These are phyloP conservation scores for Calonectria pauciramosa DNA, from an alignment of 2,329 filamentous ascomycete genomes.

Conservation along the genomic window DNA sequence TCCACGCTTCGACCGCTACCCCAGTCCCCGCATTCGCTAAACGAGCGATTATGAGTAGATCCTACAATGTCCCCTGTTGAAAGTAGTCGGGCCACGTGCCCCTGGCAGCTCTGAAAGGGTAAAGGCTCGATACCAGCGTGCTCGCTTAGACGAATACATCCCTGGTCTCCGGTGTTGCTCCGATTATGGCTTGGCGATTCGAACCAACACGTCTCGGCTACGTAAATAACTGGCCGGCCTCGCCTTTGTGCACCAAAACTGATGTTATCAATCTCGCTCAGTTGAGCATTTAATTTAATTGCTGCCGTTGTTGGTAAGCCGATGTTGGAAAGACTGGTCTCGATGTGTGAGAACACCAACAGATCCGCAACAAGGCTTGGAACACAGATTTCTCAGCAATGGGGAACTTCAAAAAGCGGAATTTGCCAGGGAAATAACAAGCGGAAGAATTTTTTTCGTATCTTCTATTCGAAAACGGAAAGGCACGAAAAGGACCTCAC, in stretches of 20 bases:
- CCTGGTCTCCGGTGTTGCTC: not conserved
- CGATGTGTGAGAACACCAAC: not conserved
- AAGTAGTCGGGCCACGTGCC: not conserved
- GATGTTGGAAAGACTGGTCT: not conserved
- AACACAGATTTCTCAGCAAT: not conserved
- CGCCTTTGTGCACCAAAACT: not conserved
- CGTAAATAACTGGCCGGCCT: conserved; percentile 17
- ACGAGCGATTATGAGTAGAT: not conserved
- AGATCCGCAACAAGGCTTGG: not conserved
- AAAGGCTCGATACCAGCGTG: conserved; percentile 23
- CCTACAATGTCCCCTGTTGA: not conserved
- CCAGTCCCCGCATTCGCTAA: conserved; percentile 8
- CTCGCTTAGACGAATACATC: not conserved
- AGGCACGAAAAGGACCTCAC: not conserved
- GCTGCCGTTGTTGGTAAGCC: not conserved
- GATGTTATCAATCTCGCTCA: not conserved
- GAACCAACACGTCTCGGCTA: conserved; percentile 21
- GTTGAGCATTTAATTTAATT: not conserved
- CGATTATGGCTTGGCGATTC: conserved; percentile 14
- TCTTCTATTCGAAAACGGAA: not conserved
- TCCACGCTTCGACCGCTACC: not conserved
- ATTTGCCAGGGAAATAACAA: not conserved
- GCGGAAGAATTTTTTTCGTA: not conserved
- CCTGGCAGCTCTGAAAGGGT: conserved; percentile 27
- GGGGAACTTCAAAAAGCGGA: not conserved